Evolutionary conservation across 345 rosid species (phyloP).

Genomic region (Reutealis trisperma): DNA sequence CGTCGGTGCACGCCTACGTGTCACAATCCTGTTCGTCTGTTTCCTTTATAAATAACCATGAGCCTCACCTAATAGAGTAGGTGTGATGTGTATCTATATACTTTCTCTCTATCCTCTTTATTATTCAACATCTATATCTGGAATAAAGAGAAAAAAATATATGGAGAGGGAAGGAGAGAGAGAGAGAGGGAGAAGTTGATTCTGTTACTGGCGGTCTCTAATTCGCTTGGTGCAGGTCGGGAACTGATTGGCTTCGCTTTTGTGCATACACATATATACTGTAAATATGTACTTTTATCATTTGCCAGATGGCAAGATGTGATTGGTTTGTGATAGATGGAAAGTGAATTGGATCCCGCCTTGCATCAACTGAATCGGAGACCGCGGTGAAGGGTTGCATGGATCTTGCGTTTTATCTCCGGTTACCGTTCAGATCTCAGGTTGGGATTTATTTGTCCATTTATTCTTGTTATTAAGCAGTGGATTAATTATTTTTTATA

Average conservation of each 20-base stretch:
- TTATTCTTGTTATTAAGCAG: background rate
- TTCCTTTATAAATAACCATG: constrained; percentile 36
- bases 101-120: background rate
- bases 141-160: constrained; percentile 2
- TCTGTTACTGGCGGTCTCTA: constrained; percentile 71
- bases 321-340: background rate
- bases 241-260: constrained; percentile 45
- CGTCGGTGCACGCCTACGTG: constrained; percentile 30
- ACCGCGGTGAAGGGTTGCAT: constrained; percentile 55
- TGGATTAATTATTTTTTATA: background rate
- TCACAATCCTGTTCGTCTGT: constrained; percentile 32
- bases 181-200: background rate
- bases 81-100: background rate
- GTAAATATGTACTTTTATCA: background rate
- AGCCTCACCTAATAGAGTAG: background rate
- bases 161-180: background rate
- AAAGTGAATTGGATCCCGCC: constrained; percentile 72
- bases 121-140: background rate
- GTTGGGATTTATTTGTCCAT: background rate
- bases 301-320: constrained; percentile 25
- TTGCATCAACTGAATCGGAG: constrained; percentile 99
- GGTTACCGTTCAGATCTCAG: constrained; percentile 11
- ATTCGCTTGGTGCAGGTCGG: constrained; percentile 99
- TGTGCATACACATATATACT: no score
- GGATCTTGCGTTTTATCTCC: constrained; percentile 4